Evolutionary conservation across 495 filamentous ascomycete genomes (phyloP).

Genomic region (Aspergillus bertholletiae): DNA sequence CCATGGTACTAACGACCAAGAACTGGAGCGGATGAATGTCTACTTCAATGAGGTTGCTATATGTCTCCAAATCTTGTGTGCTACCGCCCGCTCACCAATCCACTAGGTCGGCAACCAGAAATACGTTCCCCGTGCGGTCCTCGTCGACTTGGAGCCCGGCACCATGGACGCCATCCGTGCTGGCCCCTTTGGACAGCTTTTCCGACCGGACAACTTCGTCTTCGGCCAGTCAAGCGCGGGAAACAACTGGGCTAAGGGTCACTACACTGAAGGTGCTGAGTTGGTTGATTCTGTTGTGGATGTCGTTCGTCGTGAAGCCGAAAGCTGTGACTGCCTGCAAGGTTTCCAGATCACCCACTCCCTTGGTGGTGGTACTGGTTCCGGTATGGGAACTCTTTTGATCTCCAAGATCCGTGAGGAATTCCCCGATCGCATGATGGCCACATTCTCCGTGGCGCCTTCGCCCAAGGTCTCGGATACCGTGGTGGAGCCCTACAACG

Average conservation of each 20-base stretch:
- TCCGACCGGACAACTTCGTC: constrained; percentile 99
- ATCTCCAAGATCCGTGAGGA: constrained; percentile 99
- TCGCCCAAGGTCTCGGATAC: constrained; percentile 99
- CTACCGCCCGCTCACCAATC: constrained; percentile 15
- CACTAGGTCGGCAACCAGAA: constrained; percentile 87
- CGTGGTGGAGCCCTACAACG: constrained; percentile 99
- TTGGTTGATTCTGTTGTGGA: constrained; percentile 97
- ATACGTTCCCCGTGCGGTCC: constrained; percentile 98
- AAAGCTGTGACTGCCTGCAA: constrained; percentile 99
- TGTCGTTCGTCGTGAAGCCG: constrained; percentile 97
- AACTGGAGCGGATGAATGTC: constrained; percentile 99
- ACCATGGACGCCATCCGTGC: constrained; percentile 99
- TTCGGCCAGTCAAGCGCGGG: constrained; percentile 99
- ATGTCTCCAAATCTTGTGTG: background rate
- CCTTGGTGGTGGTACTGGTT: constrained; percentile 99
- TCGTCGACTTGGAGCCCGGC: constrained; percentile 95
- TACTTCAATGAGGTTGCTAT: constrained; percentile 97
- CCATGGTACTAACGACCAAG: constrained; percentile 95
- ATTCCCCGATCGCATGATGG: constrained; percentile 99
- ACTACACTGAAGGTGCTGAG: constrained; percentile 99
- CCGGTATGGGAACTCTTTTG: constrained; percentile 98
- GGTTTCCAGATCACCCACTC: constrained; percentile 99
- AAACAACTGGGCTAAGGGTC: constrained; percentile 99
- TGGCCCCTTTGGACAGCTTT: constrained; percentile 97
- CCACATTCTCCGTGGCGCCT: constrained; percentile 98